Base-by-base conservation (phyloP, 805 yeast genomes). In the Candida ovalis region DNA sequence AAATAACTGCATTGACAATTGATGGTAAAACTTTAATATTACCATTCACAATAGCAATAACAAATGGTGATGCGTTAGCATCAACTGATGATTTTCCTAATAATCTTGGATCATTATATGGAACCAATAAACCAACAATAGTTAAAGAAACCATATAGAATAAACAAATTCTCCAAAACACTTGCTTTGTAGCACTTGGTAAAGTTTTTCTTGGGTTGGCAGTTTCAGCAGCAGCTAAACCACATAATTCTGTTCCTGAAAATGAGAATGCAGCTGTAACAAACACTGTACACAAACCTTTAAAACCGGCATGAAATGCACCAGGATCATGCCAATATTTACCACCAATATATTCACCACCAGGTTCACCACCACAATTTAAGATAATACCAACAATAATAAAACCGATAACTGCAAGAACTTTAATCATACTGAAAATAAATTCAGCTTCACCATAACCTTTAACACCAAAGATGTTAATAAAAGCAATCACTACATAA, bases 11-110 rank as follows among this genome's bases (percentile, higher is more conserved):
- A 61, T 85, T 85, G 70, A 85, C 82, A 51, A 85, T 76, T 45
- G 81, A 78, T 36, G 90, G 89, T 38, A 84, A 73, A 41, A 80
- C 85, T 47, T 69, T 70, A 52, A 84, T 78, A 54, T 84, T 82
- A 27, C 79, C 84, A 46, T 72, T 66, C n/a, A 73, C 68, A 45
- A 84, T 78, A 37, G 90, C 88, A 61, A 84, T 75, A 52, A 84
- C 90, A 59, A 84, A 84, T n/a, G 91, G 91, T 19, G 89, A 84
- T 15, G 86, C 80, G 17, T 81, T 71, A 40, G 77, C 74, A 54
- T 80, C 80, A 33, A 69, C 72, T 42, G 75, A 72, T 4, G 72
- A 60, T 1, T 75, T 58, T 40, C 82, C 82, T 49, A 81, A 67
- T 23, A 73, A 59, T 56, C 78, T 69, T 1, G 67, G 64, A 51